Evolutionary conservation across 352 stramenopile genomes (phyloP).

Genomic region (Phytophthora melonis): DNA sequence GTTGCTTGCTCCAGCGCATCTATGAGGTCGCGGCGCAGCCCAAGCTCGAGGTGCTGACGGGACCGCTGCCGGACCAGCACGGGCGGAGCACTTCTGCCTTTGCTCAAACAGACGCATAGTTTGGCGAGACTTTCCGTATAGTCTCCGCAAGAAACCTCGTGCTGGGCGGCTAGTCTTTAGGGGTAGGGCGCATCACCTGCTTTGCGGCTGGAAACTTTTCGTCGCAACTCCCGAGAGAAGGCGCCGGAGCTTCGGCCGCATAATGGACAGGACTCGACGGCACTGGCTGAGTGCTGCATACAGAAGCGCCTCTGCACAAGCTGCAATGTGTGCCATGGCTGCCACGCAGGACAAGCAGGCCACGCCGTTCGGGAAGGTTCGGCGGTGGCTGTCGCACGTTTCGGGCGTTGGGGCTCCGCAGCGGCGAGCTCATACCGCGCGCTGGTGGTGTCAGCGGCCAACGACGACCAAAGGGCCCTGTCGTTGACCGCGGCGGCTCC

Average conservation of each 20-base stretch:
- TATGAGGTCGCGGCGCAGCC: conserved; percentile 23
- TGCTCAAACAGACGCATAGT: conserved; percentile 1
- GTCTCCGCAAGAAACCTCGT: conserved; percentile 1
- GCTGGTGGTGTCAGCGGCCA: too few species aligned
- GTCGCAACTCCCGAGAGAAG: conserved; percentile 13
- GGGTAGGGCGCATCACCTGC: conserved; percentile 25
- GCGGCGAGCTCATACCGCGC: too few species aligned
- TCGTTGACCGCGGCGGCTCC: conserved; percentile 20
- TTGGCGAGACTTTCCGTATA: conserved; percentile 11
- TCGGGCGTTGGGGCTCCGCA: conserved; percentile 8
- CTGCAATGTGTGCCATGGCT: background rate
- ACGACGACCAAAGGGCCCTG: conserved; percentile 7
- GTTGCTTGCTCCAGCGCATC: conserved; percentile 28
- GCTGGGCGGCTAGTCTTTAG: conserved; percentile 19
- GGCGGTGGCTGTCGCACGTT: conserved; percentile 34
- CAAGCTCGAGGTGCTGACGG: conserved; percentile 12
- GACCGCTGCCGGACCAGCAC: conserved; percentile 15
- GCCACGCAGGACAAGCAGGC: background rate
- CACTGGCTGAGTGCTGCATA: background rate
- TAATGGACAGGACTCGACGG: background rate
- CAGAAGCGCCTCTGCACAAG: too few species aligned
- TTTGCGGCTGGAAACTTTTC: conserved; percentile 20
- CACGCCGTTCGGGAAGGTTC: background rate
- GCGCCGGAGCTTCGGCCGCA: background rate
- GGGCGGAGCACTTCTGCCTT: background rate